Evolutionary conservation across 139 green algal genomes (phyloP).

Genomic region (Pseudopediastrum boryanum): DNA sequence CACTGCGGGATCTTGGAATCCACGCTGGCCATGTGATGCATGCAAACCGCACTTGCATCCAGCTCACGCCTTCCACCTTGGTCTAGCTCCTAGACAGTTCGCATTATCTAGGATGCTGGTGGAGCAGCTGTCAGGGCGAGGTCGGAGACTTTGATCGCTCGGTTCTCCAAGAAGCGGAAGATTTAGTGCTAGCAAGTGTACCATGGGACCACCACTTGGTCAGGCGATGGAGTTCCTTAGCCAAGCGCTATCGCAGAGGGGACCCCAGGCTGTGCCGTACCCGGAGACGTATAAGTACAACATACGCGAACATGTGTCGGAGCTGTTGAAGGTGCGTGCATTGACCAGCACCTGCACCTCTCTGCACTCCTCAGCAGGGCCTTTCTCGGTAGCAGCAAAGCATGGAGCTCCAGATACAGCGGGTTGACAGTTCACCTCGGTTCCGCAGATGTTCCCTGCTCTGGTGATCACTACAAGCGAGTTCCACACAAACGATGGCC

Average conservation of each 20-base stretch:
- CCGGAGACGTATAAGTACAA: slow-evolving; percentile 57
- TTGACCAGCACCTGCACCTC: neutral
- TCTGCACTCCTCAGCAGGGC: neutral
- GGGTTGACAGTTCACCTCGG: neutral
- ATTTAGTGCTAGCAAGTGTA: neutral
- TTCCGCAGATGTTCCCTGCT: slow-evolving; percentile 69
- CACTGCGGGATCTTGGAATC: no score
- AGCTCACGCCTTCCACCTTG: neutral
- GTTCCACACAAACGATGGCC: slow-evolving; percentile 70
- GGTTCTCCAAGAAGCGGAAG: neutral
- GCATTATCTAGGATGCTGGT: neutral
- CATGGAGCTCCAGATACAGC: neutral
- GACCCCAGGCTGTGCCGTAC: slow-evolving; percentile 70
- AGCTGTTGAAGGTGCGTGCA: slow-evolving; percentile 63
- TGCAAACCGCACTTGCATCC: neutral
- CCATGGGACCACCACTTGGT: neutral
- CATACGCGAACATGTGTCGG: slow-evolving; percentile 72
- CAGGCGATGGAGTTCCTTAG: slow-evolving; percentile 48
- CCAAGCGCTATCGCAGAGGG: slow-evolving; percentile 52
- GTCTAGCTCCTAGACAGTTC: neutral
- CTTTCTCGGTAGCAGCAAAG: neutral
- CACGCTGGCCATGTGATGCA: neutral
- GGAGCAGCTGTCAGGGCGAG: neutral
- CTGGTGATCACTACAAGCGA: slow-evolving; percentile 54
- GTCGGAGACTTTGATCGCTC: neutral